Base-by-base conservation (phyloP, 768 basidiomycete genomes). In the Trametopsis cervina region DNA sequence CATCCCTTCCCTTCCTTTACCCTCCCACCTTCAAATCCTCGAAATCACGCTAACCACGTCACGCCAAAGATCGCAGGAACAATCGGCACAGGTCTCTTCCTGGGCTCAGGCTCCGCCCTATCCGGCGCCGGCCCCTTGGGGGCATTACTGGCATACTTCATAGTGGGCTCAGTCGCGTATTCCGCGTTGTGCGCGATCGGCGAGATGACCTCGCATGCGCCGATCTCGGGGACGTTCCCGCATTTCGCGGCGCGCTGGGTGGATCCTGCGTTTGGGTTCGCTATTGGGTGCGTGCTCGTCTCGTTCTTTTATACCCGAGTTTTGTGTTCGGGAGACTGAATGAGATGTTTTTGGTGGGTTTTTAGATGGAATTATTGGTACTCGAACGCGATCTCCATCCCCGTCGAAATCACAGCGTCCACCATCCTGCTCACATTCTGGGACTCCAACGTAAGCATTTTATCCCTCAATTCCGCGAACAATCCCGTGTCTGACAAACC, bases 191-290 rank as follows among this genome's bases (percentile, higher is more conserved):
- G 83, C 56, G 76, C 80, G 2, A 61, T 87, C 12, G 85, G 80
- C 26, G 87, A 89, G 66, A 83, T 89, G 85, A 83, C 85, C n/a
- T 78, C 82, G 3, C 77, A 78, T 65, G 85, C 84, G 1, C 86
- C 86, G 2, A 79, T 88, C 41, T 83, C 85, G 3, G 87, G 87
- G 15, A 81, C 83, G 0, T 88, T 86, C 60, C 83, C 84, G 17
- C 83, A 85, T 63, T 87, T 75, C 61, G 80, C 64, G 23, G 58
- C 66, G 22, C 65, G 67, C 9, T 68, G 66, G 66, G 66, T 64
- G 20, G 66, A 68, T 43, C 66, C 66, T 27, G 58, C 67, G 4
- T 60, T 67, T 47, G 67, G 67, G 42, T 67, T 67, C 38, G 65
- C 66, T 5, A 54, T 65, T 41, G 60, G 57, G 54, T 61, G 33